Evolutionary conservation across 2,329 filamentous ascomycete species (phyloP), one percentile per base, ranked within the genome.

Genomic region (Pseudogymnoascus sp.): DNA sequence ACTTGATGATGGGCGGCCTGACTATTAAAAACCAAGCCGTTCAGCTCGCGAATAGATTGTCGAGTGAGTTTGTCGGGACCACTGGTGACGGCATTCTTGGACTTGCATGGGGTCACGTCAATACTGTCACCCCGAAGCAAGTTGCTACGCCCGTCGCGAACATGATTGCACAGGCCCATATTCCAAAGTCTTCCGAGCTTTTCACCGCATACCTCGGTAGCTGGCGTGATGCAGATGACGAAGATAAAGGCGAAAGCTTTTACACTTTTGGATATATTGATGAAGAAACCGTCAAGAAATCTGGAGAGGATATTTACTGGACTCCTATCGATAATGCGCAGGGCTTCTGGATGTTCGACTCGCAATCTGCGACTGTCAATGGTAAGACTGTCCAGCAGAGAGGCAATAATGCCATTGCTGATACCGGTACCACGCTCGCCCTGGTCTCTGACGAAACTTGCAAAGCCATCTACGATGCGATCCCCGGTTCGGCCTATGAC

Each of bases 221-320:
- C 64, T 78, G 81, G 80, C 74, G 78, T 63, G 81, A 83, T 66
- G 78, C 79, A 63, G 70, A 78, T 58, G 73, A 74, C 15, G 63
- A 70, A 1, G 71, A 73, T 39, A 67, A 70, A 35, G 71, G 71
- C 18, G 73, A 76, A 64, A 84, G 73, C 77, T 90, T 89, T 76
- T 90, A 87, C 75, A 90, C 87, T 1, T 90, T 90, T 66, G 88
- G 88, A 18, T 87, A 79, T 72, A 87, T 90, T 69, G 87, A 90
- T 68, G 70, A 86, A 65, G 79, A 81, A n/a, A 79, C 82, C 0
- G 77, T 88, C 58, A 78, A 76, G 61, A 76, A 77, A 3, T 80
- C 80, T 1, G 80, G 79, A 31, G 71, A 80, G 64, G 77, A 83
- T 1, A 81, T 87, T 39, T 72, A 78, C 66, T 90, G 86, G 74